These are phyloP conservation scores for Lithospermum erythrorhizon DNA, from an alignment of 257 asterid genomes.

Conservation along the genomic window DNA sequence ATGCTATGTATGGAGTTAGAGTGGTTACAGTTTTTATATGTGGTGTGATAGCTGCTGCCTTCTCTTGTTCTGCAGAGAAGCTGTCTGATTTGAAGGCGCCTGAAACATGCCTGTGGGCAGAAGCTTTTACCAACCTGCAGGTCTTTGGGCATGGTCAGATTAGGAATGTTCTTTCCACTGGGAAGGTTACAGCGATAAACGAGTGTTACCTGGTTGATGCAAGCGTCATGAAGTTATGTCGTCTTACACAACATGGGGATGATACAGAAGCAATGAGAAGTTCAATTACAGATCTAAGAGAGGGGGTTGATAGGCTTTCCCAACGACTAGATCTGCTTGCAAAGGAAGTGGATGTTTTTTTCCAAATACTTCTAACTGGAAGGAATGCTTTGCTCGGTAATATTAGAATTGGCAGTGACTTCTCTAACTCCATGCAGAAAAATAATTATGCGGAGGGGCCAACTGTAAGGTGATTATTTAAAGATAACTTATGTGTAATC, in stretches of 20 bases:
- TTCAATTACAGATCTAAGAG: conserved; percentile 30
- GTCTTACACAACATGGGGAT: conserved; percentile 40
- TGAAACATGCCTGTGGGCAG: conserved; percentile 48
- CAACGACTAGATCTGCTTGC: conserved; percentile 55
- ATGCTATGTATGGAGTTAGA: conserved; percentile 76
- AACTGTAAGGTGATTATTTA: neutral
- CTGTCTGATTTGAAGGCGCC: conserved; percentile 38
- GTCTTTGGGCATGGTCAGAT: conserved; percentile 42
- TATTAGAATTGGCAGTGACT: conserved; percentile 48
- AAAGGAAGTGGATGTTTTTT: conserved; percentile 63
- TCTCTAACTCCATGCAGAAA: neutral
- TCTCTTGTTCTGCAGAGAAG: conserved; percentile 60
- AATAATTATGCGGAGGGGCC: neutral
- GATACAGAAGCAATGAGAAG: conserved; percentile 26
- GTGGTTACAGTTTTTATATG: conserved; percentile 56
- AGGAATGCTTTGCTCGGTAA: conserved; percentile 65
- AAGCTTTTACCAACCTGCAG: conserved; percentile 40
- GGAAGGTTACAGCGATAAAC: conserved; percentile 38
- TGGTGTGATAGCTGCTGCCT: conserved; percentile 53
- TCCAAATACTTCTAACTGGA: conserved; percentile 58
- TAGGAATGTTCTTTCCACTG: conserved; percentile 27
- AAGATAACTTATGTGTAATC: neutral
- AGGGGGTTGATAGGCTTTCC: conserved; percentile 33
- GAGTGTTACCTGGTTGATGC: conserved; percentile 62
- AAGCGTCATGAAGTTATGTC: conserved; percentile 49